Conservation (phyloP, 768 basidiomycete species). For the Macrolepiota fuliginosa region DNA sequence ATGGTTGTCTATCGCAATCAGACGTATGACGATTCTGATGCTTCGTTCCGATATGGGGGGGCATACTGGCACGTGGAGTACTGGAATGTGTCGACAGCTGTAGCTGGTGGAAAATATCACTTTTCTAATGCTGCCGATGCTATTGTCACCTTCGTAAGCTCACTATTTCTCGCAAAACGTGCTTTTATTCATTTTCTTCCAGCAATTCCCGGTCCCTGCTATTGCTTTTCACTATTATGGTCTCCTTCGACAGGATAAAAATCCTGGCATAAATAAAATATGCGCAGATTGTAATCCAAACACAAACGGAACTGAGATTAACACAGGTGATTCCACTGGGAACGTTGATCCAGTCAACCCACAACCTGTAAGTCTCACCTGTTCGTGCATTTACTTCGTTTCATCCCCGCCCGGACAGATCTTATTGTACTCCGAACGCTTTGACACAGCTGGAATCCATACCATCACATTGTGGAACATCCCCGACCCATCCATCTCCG, state of each 20-base stretch:
- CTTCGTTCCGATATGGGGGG: background rate
- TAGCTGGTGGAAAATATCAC: background rate
- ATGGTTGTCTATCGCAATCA: background rate
- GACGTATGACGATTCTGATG: background rate
- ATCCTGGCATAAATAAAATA: background rate
- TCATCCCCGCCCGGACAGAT: background rate
- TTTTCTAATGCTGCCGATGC: background rate
- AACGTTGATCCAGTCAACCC: background rate
- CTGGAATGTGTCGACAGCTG: background rate
- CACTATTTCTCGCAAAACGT: background rate
- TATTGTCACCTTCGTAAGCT: background rate
- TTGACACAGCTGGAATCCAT: background rate
- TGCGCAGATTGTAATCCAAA: background rate
- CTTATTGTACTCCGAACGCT: background rate
- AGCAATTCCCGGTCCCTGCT: background rate
- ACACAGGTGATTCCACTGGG: background rate
- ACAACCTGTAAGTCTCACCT: background rate
- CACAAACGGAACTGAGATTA: background rate
- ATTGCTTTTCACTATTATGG: background rate
- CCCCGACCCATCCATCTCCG: background rate
- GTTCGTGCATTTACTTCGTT: background rate
- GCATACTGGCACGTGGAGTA: background rate
- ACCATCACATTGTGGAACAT: background rate
- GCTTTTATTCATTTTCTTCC: background rate
- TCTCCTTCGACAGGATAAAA: background rate